Conservation (phyloP, 495 filamentous ascomycete species). For the Daldinia childiae region DNA sequence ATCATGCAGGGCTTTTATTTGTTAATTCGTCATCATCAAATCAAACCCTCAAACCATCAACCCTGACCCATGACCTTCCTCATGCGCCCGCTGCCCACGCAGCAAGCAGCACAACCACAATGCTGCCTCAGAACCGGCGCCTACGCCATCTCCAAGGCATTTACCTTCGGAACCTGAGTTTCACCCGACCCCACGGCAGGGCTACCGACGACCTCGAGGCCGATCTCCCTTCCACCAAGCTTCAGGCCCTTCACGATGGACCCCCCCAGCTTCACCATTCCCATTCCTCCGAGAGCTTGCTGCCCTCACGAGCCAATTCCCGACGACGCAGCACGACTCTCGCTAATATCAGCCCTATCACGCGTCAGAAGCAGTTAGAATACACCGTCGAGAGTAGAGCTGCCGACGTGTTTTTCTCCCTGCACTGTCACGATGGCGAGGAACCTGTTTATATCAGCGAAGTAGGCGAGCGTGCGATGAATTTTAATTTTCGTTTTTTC, state of each 20-base stretch:
- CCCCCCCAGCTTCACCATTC: conserved; percentile 70
- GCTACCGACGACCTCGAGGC: conserved; percentile 89
- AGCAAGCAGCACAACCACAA: conserved; percentile 43
- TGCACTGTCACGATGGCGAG: conserved; percentile 72
- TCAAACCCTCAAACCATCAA: conserved; percentile 40
- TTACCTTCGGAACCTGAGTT: conserved; percentile 84
- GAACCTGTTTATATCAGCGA: conserved; percentile 94
- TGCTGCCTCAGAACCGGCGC: conserved; percentile 80
- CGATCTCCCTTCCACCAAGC: conserved; percentile 75
- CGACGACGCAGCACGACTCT: conserved; percentile 77
- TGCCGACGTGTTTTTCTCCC: conserved; percentile 88
- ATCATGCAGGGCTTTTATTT: neutral
- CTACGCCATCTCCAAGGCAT: conserved; percentile 89
- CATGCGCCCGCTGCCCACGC: conserved; percentile 53
- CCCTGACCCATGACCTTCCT: conserved; percentile 56
- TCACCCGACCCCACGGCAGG: conserved; percentile 69
- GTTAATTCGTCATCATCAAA: conserved; percentile 48
- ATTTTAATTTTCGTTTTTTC: conserved; percentile 89
- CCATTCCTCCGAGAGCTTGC: conserved; percentile 74
- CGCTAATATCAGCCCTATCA: conserved; percentile 70
- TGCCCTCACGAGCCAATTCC: conserved; percentile 46
- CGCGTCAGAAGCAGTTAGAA: conserved; percentile 79
- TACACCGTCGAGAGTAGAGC: conserved; percentile 74
- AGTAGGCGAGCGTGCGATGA: conserved; percentile 78
- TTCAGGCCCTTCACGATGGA: conserved; percentile 65